A percentile compares a stretch with the other conserved stretches of the same genome.
These are phyloP conservation scores for Olyra latifolia DNA, from an alignment of 176 grass and related monocot genomes.

Conservation along the genomic window DNA sequence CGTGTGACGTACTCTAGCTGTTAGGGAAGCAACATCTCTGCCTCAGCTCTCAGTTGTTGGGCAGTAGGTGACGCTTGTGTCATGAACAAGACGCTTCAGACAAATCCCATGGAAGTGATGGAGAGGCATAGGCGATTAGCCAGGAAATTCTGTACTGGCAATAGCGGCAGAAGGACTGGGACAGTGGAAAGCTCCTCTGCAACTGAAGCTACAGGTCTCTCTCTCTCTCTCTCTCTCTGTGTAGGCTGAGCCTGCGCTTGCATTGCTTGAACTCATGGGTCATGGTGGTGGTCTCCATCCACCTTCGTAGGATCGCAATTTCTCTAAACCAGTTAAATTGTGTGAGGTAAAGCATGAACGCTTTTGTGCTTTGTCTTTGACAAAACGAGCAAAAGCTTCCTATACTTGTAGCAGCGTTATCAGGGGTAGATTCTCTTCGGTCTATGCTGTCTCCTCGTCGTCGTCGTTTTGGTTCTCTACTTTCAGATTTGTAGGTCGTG, in stretches of 20 bases:
- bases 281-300: background rate
- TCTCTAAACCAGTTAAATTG: background rate
- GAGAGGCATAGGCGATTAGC: background rate
- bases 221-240: background rate
- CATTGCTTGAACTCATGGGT: background rate
- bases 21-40: constrained; percentile 28
- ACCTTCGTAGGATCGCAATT: background rate
- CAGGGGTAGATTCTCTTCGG: background rate
- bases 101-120: background rate
- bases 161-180: background rate
- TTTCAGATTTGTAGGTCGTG: constrained; percentile 29
- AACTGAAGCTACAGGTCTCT: background rate
- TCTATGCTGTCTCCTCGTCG: background rate
- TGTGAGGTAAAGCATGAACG: constrained; percentile 7
- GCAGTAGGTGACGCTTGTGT: constrained; percentile 37
- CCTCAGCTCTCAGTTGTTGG: constrained; percentile 30
- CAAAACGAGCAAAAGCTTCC: background rate
- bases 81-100: constrained; percentile 25
- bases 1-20: constrained; percentile 28
- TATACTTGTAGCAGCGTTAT: background rate
- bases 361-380: background rate
- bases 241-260: no score
- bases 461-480: background rate
- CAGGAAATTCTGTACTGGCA: background rate
- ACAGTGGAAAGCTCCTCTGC: constrained; percentile 17